Evolutionary conservation across 164 flowering plant genomes (phyloP).

Genomic region (Vitis riparia): DNA sequence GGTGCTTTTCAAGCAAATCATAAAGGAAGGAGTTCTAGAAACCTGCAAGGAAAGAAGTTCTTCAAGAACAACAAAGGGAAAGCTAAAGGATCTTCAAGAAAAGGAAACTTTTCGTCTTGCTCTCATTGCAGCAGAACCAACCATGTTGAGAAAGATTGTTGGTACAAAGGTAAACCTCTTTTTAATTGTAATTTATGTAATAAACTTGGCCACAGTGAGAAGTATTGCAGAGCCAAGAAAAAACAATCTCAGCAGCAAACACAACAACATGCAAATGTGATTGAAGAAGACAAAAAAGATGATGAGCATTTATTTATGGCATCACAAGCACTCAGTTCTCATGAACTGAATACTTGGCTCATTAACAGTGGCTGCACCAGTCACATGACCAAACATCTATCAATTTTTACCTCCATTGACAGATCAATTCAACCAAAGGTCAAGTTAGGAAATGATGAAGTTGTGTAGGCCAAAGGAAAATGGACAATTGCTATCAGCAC

Average conservation of each 20-base stretch:
- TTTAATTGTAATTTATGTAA: neutral
- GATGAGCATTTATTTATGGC: too few relatives aligned
- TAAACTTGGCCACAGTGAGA: neutral
- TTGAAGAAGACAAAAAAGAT: neutral
- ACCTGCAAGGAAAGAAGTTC: too few relatives aligned
- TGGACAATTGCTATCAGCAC: neutral
- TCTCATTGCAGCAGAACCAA: neutral
- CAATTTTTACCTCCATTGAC: too few relatives aligned
- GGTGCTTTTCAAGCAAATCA: too few relatives aligned
- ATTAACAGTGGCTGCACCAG: too few relatives aligned
- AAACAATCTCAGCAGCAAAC: too few relatives aligned
- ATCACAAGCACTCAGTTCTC: too few relatives aligned
- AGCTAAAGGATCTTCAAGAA: neutral
- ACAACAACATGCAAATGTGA: neutral
- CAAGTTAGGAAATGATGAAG: neutral
- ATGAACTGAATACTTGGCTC: too few relatives aligned
- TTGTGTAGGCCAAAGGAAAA: neutral
- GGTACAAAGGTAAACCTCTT: too few relatives aligned
- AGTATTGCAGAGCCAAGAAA: neutral
- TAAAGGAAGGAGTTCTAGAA: too few relatives aligned
- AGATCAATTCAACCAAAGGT: too few relatives aligned
- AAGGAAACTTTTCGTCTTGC: conserved; percentile 1
- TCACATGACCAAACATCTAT: too few relatives aligned
- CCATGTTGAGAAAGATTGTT: neutral
- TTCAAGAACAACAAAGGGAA: neutral